Conservation (phyloP, 306 rosid genomes). For the Oxytropis ochrocephala region DNA sequence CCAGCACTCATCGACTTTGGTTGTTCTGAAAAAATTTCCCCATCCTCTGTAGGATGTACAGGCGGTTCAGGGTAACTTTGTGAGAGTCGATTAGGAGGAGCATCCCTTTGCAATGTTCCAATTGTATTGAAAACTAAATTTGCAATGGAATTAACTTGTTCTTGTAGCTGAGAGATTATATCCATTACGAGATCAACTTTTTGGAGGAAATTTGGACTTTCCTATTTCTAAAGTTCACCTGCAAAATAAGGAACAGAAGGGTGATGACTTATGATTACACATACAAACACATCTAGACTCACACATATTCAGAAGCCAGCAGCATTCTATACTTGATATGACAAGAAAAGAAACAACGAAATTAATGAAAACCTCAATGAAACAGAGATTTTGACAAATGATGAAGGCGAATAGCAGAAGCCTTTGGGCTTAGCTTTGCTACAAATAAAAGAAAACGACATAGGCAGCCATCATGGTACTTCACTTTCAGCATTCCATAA, state of each 20-base stretch:
- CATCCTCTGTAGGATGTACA: conserved; percentile 50
- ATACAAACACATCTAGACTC: too few species aligned
- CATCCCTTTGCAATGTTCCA: conserved; percentile 86
- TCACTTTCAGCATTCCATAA: too few species aligned
- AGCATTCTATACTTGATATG: too few species aligned
- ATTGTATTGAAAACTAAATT: conserved; percentile 67
- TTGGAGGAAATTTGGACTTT: background rate
- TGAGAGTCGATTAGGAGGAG: conserved; percentile 73
- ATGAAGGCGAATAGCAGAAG: too few species aligned
- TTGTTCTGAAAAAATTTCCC: conserved; percentile 47
- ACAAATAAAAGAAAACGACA: too few species aligned
- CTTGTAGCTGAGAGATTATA: conserved; percentile 85
- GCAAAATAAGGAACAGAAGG: background rate
- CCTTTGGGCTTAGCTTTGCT: too few species aligned
- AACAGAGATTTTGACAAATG: too few species aligned
- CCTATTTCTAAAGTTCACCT: background rate
- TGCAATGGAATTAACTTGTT: conserved; percentile 66
- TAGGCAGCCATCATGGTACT: too few species aligned
- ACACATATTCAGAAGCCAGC: too few species aligned
- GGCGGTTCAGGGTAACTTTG: conserved; percentile 85
- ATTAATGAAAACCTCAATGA: too few species aligned
- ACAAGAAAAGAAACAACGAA: too few species aligned
- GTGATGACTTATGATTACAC: background rate
- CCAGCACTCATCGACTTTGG: conserved; percentile 71
- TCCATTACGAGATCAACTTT: conserved; percentile 43